Conservation (phyloP, 202 grass and related monocot genomes). For the Carex sylvatica region DNA sequence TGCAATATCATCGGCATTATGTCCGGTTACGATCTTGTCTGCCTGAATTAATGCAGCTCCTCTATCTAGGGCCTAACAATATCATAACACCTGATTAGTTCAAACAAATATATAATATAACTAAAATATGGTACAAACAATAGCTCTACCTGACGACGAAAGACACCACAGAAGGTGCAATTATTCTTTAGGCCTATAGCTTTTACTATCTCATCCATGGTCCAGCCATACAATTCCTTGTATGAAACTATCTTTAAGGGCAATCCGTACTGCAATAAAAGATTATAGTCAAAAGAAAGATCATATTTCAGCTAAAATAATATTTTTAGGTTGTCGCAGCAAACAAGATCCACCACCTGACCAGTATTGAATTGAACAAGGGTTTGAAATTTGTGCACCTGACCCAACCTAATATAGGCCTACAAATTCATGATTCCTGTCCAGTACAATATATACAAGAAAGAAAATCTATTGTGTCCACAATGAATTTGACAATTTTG, state of each 20-base stretch:
- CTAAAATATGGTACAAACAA: neutral
- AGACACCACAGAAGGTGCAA: slow-evolving; percentile 97
- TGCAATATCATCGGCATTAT: slow-evolving; percentile 98
- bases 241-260: slow-evolving; percentile 95
- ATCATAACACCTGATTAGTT: slow-evolving; percentile 5
- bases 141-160: slow-evolving; percentile 73
- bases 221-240: slow-evolving; percentile 96
- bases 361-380: neutral
- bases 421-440: neutral
- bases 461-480: neutral
- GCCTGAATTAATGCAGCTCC: slow-evolving; percentile 87
- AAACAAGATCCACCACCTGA: neutral
- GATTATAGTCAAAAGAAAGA: slow-evolving; percentile 7
- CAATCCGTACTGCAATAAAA: slow-evolving; percentile 65
- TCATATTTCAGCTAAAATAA: neutral
- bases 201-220: slow-evolving; percentile 98
- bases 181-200: slow-evolving; percentile 94
- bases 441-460: neutral
- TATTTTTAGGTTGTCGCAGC: neutral
- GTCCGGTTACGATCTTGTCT: slow-evolving; percentile 95
- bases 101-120: slow-evolving; percentile 2
- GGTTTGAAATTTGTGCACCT: neutral
- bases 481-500: neutral
- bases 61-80: slow-evolving; percentile 66
- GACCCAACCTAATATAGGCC: neutral